A percentile compares a stretch with the other conserved stretches of the same genome.
Evolutionary conservation across 129 eudicot genomes (phyloP).

Genomic region (Helichrysum umbraculigerum): DNA sequence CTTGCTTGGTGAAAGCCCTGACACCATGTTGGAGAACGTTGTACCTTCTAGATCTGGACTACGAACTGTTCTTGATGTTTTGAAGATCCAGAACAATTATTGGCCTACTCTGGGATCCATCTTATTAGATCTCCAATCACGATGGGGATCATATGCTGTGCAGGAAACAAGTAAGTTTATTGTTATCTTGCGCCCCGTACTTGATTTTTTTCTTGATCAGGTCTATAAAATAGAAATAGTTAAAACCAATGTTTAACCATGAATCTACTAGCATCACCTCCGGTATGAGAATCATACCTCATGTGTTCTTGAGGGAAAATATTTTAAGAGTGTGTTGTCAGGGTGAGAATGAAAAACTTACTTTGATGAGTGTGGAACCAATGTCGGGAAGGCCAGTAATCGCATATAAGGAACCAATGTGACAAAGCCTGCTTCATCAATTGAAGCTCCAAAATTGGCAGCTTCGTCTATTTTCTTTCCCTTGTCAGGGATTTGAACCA

Average conservation of each 20-base stretch:
- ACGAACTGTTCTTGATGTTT: slow-evolving; percentile 71
- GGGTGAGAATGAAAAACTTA: too few species aligned
- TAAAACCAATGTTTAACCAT: neutral
- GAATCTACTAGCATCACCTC: neutral
- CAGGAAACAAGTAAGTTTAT: slow-evolving; percentile 68
- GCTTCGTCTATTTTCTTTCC: neutral
- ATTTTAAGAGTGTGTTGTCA: too few species aligned
- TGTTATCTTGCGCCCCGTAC: slow-evolving; percentile 26
- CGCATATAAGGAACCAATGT: neutral
- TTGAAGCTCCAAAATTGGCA: neutral
- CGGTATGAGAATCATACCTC: neutral
- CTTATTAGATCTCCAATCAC: slow-evolving; percentile 50
- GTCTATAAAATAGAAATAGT: slow-evolving; percentile 13
- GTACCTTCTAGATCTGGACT: slow-evolving; percentile 71
- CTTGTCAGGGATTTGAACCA: neutral
- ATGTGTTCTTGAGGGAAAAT: neutral
- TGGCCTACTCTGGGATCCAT: slow-evolving; percentile 64
- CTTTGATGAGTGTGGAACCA: too few species aligned
- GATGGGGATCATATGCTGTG: slow-evolving; percentile 57
- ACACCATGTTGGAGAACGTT: slow-evolving; percentile 37
- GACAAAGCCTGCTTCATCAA: neutral
- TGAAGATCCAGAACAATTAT: slow-evolving; percentile 66
- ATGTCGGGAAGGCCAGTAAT: too few species aligned
- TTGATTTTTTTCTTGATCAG: neutral
- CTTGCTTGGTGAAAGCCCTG: slow-evolving; percentile 79